Percentiles rank a stretch among this genome's conserved stretches.
Evolutionary conservation across 768 basidiomycete genomes (phyloP).

Genomic region (Trametes maxima): DNA sequence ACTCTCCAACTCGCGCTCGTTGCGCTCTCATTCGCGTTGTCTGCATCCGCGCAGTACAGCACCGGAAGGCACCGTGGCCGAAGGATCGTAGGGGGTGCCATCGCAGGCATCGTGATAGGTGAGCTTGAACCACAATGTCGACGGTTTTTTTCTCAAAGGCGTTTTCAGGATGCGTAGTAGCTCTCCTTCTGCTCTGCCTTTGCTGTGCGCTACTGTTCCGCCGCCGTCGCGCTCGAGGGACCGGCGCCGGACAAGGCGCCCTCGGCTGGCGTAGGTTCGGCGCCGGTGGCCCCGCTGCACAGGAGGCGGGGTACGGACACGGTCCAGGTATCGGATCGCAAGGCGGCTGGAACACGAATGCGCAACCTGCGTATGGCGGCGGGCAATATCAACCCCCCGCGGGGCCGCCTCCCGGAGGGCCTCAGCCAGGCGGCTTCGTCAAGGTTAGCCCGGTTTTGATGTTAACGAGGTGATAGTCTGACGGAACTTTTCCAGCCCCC

Average conservation of each 20-base stretch:
- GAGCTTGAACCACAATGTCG: no score
- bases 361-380: not conserved
- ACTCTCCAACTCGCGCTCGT: not conserved
- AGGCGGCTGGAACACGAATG: conserved; percentile 5
- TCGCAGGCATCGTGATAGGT: conserved; percentile 27
- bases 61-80: not conserved
- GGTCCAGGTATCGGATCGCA: not conserved
- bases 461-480: no score
- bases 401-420: not conserved
- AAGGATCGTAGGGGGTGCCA: conserved; percentile 18
- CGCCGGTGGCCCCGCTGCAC: not conserved
- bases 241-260: not conserved
- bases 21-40: conserved; percentile 1
- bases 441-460: not conserved
- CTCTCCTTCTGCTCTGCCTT: conserved; percentile 4
- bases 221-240: conserved; percentile 10
- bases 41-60: conserved; percentile 3
- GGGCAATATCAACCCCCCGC: conserved; percentile 10
- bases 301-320: conserved; percentile 8
- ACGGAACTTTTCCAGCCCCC: not conserved
- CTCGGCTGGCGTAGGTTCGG: not conserved
- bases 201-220: conserved; percentile 12
- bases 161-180: not conserved
- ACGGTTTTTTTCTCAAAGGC: no score
- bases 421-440: conserved; percentile 13